These are phyloP conservation scores for Solanum arcanum DNA, from an alignment of 257 asterid genomes.

Conservation along the genomic window DNA sequence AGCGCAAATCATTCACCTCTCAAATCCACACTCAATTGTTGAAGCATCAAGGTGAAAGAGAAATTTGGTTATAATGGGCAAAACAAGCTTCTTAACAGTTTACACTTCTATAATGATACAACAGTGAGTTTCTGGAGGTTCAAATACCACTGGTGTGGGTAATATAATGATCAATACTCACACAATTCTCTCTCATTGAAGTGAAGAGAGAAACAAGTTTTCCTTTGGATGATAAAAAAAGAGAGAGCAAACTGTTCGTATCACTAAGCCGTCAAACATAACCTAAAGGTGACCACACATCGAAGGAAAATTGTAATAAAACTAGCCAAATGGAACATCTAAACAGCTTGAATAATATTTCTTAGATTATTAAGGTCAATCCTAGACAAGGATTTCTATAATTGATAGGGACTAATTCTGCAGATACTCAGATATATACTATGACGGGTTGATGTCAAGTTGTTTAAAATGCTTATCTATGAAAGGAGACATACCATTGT, in stretches of 20 bases:
- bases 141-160: neutral
- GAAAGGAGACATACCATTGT: constrained; percentile 7
- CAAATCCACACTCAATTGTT: neutral
- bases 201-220: neutral
- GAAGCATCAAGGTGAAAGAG: neutral
- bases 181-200: neutral
- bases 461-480: neutral
- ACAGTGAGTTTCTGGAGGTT: neutral
- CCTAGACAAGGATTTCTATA: no score
- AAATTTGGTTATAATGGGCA: neutral
- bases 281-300: neutral
- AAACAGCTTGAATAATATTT: neutral
- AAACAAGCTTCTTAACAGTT: neutral
- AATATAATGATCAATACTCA: neutral
- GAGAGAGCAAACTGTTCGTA: neutral
- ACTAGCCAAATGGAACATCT: no score
- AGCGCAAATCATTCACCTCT: neutral
- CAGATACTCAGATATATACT: neutral
- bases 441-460: neutral
- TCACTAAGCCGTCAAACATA: neutral
- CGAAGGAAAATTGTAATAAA: neutral
- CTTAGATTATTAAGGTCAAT: neutral
- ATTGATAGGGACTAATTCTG: neutral
- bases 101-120: neutral
- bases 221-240: neutral